A percentile compares a stretch with the other conserved stretches of the same genome.
These are phyloP conservation scores for Pseudocercospora fuligena DNA, from an alignment of 2,329 filamentous ascomycete species.

Conservation along the genomic window DNA sequence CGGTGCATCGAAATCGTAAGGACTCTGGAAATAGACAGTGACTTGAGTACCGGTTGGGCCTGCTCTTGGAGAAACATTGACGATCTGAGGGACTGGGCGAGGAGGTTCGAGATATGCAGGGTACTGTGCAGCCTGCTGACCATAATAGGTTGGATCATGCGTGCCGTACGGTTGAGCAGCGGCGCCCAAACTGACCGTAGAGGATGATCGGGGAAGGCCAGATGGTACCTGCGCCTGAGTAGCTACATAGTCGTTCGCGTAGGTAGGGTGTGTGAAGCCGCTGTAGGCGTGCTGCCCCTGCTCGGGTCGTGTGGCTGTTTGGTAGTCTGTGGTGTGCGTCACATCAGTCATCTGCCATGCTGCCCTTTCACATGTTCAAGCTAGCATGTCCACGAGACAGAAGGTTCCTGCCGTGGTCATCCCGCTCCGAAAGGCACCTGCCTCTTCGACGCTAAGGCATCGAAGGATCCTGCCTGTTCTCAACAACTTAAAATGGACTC, in stretches of 20 bases:
- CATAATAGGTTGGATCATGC: conserved; percentile 55
- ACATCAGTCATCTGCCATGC: conserved; percentile 51
- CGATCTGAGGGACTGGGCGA: conserved; percentile 66
- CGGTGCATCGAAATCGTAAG: conserved; percentile 72
- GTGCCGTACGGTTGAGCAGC: conserved; percentile 50
- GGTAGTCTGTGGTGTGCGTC: conserved; percentile 53
- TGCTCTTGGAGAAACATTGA: conserved; percentile 70
- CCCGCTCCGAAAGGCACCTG: conserved; percentile 11
- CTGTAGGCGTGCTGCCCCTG: conserved; percentile 56
- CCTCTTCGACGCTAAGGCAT: conserved; percentile 11
- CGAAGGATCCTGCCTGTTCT: not conserved
- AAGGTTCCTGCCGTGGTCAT: conserved; percentile 20
- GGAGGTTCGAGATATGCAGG: conserved; percentile 69
- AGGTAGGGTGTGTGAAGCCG: conserved; percentile 55
- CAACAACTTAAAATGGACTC: conserved; percentile 50
- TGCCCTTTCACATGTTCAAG: conserved; percentile 32
- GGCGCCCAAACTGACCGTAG: conserved; percentile 50
- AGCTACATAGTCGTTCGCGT: conserved; percentile 54
- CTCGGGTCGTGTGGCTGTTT: conserved; percentile 65
- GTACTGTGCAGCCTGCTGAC: conserved; percentile 63
- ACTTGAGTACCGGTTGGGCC: conserved; percentile 74
- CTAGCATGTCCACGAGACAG: conserved; percentile 25
- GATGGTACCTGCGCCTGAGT: conserved; percentile 56
- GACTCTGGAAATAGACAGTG: conserved; percentile 73
- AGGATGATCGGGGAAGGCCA: conserved; percentile 50